Conservation (phyloP, 2,329 filamentous ascomycete species). For the Cladosporium sp. region DNA sequence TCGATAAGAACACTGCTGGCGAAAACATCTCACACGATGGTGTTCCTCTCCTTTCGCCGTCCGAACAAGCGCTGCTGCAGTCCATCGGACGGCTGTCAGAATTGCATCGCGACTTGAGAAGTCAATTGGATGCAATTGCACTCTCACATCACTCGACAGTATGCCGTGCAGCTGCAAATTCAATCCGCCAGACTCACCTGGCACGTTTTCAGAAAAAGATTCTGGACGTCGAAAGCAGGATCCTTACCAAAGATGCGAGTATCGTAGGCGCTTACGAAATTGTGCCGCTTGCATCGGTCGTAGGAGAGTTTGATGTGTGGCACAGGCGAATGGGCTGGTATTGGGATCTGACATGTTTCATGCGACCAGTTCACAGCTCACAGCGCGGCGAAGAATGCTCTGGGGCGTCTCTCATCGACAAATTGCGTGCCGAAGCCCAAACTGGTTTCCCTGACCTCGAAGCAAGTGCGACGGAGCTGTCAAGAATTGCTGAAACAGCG, state of each 20-base stretch:
- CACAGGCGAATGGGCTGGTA: conserved; percentile 82
- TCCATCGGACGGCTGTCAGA: conserved; percentile 76
- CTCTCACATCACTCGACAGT: conserved; percentile 75
- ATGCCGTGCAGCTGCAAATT: conserved; percentile 81
- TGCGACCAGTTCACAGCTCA: conserved; percentile 47
- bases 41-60: conserved; percentile 62
- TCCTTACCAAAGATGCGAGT: conserved; percentile 73
- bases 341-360: conserved; percentile 70
- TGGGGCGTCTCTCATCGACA: conserved; percentile 70
- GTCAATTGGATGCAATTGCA: conserved; percentile 66
- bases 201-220: conserved; percentile 80
- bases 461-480: conserved; percentile 69
- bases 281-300: conserved; percentile 82
- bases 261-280: conserved; percentile 91
- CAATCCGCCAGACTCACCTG: conserved; percentile 73
- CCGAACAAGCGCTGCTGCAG: conserved; percentile 78
- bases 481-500: conserved; percentile 77
- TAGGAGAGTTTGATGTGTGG: conserved; percentile 86
- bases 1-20: conserved; percentile 55
- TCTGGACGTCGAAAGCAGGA: conserved; percentile 76
- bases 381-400: conserved; percentile 26
- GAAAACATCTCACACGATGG: conserved; percentile 38
- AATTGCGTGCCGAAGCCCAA: conserved; percentile 71
- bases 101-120: conserved; percentile 71
- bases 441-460: conserved; percentile 90